Base-by-base conservation (phyloP, 257 asterid genomes). In the Mentha longifolia region DNA sequence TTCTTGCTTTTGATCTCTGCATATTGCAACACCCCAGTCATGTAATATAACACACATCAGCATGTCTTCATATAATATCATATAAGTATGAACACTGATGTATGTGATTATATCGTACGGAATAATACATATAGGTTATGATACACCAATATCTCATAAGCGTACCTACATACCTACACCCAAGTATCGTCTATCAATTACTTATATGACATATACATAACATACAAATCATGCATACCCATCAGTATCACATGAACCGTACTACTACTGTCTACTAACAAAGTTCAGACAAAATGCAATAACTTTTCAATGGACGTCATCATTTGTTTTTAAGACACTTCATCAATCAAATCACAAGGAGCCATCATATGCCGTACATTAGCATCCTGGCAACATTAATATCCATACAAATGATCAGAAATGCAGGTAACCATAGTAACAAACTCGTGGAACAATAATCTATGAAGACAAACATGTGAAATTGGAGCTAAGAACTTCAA, bases 1-100 rank as follows among this genome's bases (percentile, higher is more conserved):
- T 79, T 82, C 82, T 78, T 71, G 77, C 68, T 74, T 65, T 63
- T 58, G 78, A 71, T 52, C 74, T 75, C 87, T 80, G 74, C 42
- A 76, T 6, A 67, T 14, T 51, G 76, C 69, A 35, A 28, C 30
- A 41, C 60, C 47, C 25, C 72, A 31, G 45, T 61, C 47, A 78
- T 35, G 71, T 30, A 10, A 59, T 47, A 52, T 37, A 69, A 8
- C 28, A 65, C 11, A 58, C 17, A 42, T 62, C 14, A 51, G 41
- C 56, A 31, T 19, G 33, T 42, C 31, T 15, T 37, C 17, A 20
- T 54, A 42, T 54, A 13, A 16, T 12, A 25, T 16, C 12, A 51
- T 8, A 51, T 51, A 12, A 56, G 9, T 20, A 28, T 14, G 11
- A 25, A 56, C 41, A 12, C 4, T 13, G 22, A 22, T 12, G 6